These are phyloP conservation scores for Lagenidium giganteum DNA, from an alignment of 352 stramenopile genomes.

Conservation along the genomic window DNA sequence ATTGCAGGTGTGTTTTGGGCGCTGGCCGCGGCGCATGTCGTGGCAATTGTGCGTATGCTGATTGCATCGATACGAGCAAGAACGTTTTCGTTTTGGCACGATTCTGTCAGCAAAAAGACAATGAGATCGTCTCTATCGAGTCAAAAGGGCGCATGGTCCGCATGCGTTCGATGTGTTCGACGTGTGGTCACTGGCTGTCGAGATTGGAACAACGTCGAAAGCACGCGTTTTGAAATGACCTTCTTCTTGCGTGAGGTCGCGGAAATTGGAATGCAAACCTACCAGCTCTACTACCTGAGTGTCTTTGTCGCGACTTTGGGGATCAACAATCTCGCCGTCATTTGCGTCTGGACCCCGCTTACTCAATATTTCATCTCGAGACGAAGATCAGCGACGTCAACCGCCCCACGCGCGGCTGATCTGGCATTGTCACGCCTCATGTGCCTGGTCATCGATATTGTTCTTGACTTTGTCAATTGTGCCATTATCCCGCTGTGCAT, in stretches of 20 bases:
- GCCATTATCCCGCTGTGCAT: constrained; percentile 10
- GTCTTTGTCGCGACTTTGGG: constrained; percentile 7
- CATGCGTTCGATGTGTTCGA: too few relatives aligned
- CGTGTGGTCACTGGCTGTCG: too few relatives aligned
- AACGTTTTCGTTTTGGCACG: too few relatives aligned
- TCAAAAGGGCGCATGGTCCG: too few relatives aligned
- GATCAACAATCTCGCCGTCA: constrained; percentile 19
- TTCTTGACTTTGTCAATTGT: constrained; percentile 13
- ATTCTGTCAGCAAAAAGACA: too few relatives aligned
- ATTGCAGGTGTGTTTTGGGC: too few relatives aligned
- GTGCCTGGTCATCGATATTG: constrained; percentile 6
- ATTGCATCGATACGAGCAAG: too few relatives aligned
- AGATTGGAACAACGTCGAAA: too few relatives aligned
- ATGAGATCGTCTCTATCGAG: too few relatives aligned
- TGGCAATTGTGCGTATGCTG: constrained; percentile 1
- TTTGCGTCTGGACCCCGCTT: too few relatives aligned
- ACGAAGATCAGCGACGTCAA: too few relatives aligned
- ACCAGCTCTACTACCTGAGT: constrained; percentile 17
- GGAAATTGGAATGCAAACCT: constrained; percentile 19
- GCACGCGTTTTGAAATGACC: constrained; percentile 5
- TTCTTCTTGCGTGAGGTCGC: constrained; percentile 10
- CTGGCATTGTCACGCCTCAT: not conserved
- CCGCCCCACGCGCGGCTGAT: not conserved
- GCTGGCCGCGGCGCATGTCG: constrained; percentile 2
- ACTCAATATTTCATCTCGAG: too few relatives aligned